Base-by-base conservation (phyloP, 176 grass and related monocot species). In the Avena sativa region DNA sequence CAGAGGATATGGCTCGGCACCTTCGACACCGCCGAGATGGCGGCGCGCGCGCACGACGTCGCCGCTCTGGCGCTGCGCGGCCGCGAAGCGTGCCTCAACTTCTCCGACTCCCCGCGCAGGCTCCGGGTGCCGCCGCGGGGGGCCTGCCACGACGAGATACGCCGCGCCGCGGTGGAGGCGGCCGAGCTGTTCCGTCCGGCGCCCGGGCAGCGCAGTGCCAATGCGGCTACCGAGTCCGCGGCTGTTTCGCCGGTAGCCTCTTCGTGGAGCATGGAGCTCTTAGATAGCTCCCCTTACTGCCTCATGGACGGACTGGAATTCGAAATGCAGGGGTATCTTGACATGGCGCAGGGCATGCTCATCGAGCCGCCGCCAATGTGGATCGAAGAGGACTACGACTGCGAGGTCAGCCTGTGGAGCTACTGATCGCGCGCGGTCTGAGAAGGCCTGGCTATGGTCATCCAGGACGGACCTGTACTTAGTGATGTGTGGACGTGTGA, bases 1-100 rank as follows among this genome's bases (percentile, higher is more conserved):
- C 84, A 86, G 14, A 60, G 92, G 38, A 86, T 97, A 30, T 97
- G 92, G 95, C 80, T 97, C 51, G 95, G 91, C 13, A 97, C 93
- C 25, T 97, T 97, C 82, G 89, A 90, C 47, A 93, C 93, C 71
- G 87, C 93, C 86, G 93, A 92, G 75, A 97, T 97, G 95, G 95
- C 95, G 1, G 93, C 93, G 38, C 93, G 95, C 6, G 95, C 93
- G 57, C 91, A 97, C 83, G 93, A 97, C 57, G 95, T 97, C 49
- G 95, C 93, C 3, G 92, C 92, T 2, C 59, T 94, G 2, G 87
- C 90, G n/a, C 84, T 97, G 49, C 95, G 95, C 49, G 92, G 95
- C 52, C 76, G 86, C 3, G 78, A 59, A 0, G 95, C 92, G 1
- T 97, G 95, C 87, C 91, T 97, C 88, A 97, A 97, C 86, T 97